phyloP scores from a whole-genome alignment of 177 flowering plant genomes.

The Telopea speciosissima region DNA sequence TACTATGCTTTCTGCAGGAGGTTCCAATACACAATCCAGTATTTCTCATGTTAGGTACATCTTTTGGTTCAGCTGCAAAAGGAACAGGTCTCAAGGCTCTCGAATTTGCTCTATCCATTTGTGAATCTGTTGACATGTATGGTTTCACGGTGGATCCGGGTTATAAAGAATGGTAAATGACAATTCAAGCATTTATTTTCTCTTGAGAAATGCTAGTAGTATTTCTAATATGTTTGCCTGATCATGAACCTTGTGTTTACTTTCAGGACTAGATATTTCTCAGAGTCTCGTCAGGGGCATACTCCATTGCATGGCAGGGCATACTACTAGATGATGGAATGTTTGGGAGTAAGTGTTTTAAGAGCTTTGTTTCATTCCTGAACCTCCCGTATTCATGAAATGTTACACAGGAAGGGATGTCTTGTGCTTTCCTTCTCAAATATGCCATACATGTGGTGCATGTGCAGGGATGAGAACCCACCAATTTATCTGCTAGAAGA shows the following conservation, averaged over 20 bases:
- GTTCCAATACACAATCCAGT: slow-evolving; percentile 85
- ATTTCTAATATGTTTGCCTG: neutral
- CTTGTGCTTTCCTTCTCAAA: neutral
- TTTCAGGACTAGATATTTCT: slow-evolving; percentile 96
- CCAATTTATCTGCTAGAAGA: neutral
- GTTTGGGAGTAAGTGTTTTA: slow-evolving; percentile 69
- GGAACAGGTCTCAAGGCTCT: slow-evolving; percentile 86
- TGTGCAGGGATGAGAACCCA: slow-evolving; percentile 1
- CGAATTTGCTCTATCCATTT: slow-evolving; percentile 73
- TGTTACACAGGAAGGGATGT: neutral
- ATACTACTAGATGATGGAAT: slow-evolving; percentile 99
- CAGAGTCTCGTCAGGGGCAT: slow-evolving; percentile 95
- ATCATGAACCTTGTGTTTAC: slow-evolving; percentile 4
- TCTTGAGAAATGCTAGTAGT: neutral
- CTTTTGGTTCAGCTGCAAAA: slow-evolving; percentile 94
- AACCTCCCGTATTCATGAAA: neutral
- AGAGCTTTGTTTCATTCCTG: neutral
- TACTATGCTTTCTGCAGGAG: slow-evolving; percentile 51
- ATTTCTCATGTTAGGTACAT: slow-evolving; percentile 89
- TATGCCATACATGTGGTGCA: neutral
- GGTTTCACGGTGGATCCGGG: slow-evolving; percentile 87
- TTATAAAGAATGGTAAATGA: slow-evolving; percentile 63
- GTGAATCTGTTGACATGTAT: slow-evolving; percentile 72
- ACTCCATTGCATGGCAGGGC: slow-evolving; percentile 97
- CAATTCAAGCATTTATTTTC: neutral